Evolutionary conservation across 768 basidiomycete genomes (phyloP), one percentile per base, ranked within the genome.

Genomic region (Hericium erinaceus): DNA sequence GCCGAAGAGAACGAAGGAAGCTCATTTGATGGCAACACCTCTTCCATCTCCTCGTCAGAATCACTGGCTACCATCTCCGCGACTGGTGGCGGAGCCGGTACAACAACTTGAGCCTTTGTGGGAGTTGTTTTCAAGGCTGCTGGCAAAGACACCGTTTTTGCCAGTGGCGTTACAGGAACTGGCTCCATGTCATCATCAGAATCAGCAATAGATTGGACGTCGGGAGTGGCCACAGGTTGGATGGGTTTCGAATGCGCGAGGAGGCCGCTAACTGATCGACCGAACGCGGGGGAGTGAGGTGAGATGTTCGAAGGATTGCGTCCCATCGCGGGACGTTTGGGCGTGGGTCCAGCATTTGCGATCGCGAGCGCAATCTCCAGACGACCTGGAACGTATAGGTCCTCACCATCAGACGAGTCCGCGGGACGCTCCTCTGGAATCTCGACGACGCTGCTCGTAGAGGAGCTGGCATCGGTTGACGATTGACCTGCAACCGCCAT

Each of bases 291-390:
- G 24, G 61, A 18, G 49, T 61, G 62, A 24, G 58, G 58, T n/a
- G 59, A 38, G 26, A 57, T 18, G 13, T 39, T 18, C 22, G 54
- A 18, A 16, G 41, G 11, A 22, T 61, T 52, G 41, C 22, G 50
- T 2, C 57, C 11, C 58, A 63, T 46, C 12, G 57, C 54, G 59
- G 57, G 50, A 20, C 64, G 39, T 60, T 61, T 65, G 49, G 62
- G 68, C 10, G 69, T 68, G 13, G 75, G 74, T 5, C 76, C 76
- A 8, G 84, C 77, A 54, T 83, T 83, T 16, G 81, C 88, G 46
- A 89, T 81, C 10, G 85, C 77, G 28, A 89, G 68, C 1, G 79
- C 83, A 1, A 85, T 85, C 63, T 84, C 83, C n/a, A 89, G 70
- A 18, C 83, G 76, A 20, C 76, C 75, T 0, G 78, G 83, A 2